Base-by-base conservation (phyloP, 192 early-diverging fungal species). In the Funneliformis geosporum region DNA sequence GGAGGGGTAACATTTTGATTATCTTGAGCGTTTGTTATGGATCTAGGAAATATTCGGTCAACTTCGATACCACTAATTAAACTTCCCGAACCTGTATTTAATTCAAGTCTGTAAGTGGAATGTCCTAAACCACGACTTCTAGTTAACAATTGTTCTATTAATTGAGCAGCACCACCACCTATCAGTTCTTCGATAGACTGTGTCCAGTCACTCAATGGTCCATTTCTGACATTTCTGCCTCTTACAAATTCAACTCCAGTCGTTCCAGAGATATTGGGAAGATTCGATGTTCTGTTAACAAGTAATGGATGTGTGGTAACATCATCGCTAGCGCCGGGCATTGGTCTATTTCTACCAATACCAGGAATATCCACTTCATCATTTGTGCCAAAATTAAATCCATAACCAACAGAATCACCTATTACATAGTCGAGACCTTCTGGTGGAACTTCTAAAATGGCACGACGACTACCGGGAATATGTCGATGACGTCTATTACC, bases 231-330 rank as follows among this genome's bases (percentile, higher is more conserved):
- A 40, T 78, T 79, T 50, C 79, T 62, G 55, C 85, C 75, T 60
- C 83, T 75, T 38, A 75, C 72, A 12, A 38, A 60, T 27, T 82
- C 81, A 4, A 76, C 9, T 9, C 73, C 33, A 14, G 74, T 2
- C 38, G n/a, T 39, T 38, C 73, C 33, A 21, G 77, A 1, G 25
- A 42, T 55, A 18, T 61, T 65, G 18, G 81, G 65, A n/a, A 75
- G 42, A 2, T 78, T 59, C 38, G 81, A 40, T n/a, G 81, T 47
- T 68, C 81, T 85, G 70, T 91, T 90, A 25, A 89, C 83, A 46
- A 94, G 83, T 42, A 94, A 80, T 33, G 93, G 93, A 81, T 94
- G 93, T 0, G 90, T 86, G 60, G 88, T 87, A 55, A 87, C 79
- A 78, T 89, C 86, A 75, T 92, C 92, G n/a, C 84, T 85, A 9